Base-by-base conservation (phyloP, 164 flowering plant species). In the Santalum album region DNA sequence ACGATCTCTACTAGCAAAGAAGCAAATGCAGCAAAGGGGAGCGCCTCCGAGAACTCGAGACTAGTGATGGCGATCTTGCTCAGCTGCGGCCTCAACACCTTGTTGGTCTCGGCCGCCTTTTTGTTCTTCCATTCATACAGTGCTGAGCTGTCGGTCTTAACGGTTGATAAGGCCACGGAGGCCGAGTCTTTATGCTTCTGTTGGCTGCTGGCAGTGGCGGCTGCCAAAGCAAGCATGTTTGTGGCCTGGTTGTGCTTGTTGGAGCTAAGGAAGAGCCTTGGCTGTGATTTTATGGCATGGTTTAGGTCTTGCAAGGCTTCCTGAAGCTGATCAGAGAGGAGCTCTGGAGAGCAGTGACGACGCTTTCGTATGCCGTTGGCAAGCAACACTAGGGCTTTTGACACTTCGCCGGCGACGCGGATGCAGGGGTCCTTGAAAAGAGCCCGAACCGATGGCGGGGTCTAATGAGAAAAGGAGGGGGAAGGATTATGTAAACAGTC, bases 21-120 rank as follows among this genome's bases (percentile, higher is more conserved):
- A n/a, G 94, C 94, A 68, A 92, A 92, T 0, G 98, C 94, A 0
- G 98, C 94, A 48, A 92, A 84, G 0, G 98, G 96, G 34, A 92
- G 91, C 0, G 96, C 96, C 56, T 92, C 96, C 0, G 96, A 83
- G 73, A 92, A 92, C 63, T 92, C 98, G 0, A 88, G 75, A 60
- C 94, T 84, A 0, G 88, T 84, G 40, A 81, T 71, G 0, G 76
- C 80, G 23, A 80, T 62, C 65, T 84, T 88, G 59, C 96, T 92
- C 59, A 82, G 24, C 24, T 84, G 78, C 1, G 90, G 82, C 72
- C 96, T 75, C 51, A 92, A 59, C 0, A 56, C 27, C 57, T 67
- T 81, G 35, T 63, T 53, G 22, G 66, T 70, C 40, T 75, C 66
- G 7, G 53, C 2, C 7, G 52, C 69, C 62, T 73, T 65, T 51